These are phyloP conservation scores for Amoebophrya sp. DNA, from an alignment of 169 alveolate genomes.

Conservation along the genomic window DNA sequence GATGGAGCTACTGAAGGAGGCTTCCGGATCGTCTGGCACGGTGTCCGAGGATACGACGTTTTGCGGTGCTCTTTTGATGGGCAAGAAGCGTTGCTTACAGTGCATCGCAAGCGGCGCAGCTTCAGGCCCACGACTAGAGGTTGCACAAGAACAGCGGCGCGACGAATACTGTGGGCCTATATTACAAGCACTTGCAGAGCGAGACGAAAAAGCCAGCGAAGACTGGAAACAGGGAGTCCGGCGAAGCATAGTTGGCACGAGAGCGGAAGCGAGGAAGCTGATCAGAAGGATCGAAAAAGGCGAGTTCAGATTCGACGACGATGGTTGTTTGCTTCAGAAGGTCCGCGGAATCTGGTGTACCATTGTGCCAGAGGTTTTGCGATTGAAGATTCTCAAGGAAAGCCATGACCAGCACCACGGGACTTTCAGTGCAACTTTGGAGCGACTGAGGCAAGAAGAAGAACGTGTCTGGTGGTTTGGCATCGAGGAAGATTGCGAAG, in stretches of 20 bases:
- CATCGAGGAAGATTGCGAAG: neutral
- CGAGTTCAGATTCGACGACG: neutral
- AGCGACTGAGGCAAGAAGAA: neutral
- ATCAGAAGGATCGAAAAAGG: neutral
- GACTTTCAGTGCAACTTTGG: neutral
- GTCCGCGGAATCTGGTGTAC: neutral
- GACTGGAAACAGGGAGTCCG: too few relatives aligned
- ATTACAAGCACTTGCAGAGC: neutral
- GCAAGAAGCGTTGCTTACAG: neutral
- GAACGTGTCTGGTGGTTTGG: neutral
- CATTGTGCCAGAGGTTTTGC: neutral
- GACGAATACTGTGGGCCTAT: neutral
- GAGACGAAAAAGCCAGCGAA: too few relatives aligned
- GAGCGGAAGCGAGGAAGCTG: neutral
- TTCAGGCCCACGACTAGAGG: neutral
- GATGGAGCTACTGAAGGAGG: too few relatives aligned
- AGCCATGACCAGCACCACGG: neutral
- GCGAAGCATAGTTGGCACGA: too few relatives aligned
- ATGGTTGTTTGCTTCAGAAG: neutral
- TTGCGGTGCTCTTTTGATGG: neutral
- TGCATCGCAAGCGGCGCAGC: neutral
- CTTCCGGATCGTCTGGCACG: too few relatives aligned
- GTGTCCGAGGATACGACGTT: too few relatives aligned
- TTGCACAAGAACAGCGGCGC: neutral
- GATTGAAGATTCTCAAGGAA: neutral